Conservation (phyloP, 306 rosid genomes). For the Dryas drummondii region DNA sequence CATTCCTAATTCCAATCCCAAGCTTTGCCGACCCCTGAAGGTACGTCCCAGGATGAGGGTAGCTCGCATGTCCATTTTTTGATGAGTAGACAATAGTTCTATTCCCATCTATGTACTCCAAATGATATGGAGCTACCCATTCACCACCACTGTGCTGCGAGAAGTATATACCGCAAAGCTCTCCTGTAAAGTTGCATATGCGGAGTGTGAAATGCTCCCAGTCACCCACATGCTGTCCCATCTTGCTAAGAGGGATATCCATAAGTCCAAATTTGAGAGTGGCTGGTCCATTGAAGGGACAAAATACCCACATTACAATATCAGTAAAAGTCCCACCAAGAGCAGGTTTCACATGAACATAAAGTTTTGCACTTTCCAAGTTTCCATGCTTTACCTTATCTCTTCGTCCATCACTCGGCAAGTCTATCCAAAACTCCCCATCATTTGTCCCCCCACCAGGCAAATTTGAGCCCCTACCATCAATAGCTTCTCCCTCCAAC, state of each 20-base stretch:
- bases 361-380: slow-evolving; percentile 66
- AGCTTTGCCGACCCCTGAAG: slow-evolving; percentile 55
- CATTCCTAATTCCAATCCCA: slow-evolving; percentile 56
- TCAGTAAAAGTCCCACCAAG: slow-evolving; percentile 85
- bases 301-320: slow-evolving; percentile 89
- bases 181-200: slow-evolving; percentile 51
- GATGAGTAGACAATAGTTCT: slow-evolving; percentile 53
- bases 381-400: slow-evolving; percentile 56
- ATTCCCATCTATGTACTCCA: slow-evolving; percentile 52
- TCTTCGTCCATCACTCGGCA: slow-evolving; percentile 57
- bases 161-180: slow-evolving; percentile 53
- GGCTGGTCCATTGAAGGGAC: slow-evolving; percentile 90
- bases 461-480: slow-evolving; percentile 63
- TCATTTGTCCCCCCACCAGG: slow-evolving; percentile 71
- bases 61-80: slow-evolving; percentile 53
- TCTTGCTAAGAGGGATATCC: slow-evolving; percentile 48
- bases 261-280: slow-evolving; percentile 63
- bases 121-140: slow-evolving; percentile 53
- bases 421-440: slow-evolving; percentile 77
- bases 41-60: slow-evolving; percentile 49
- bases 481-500: slow-evolving; percentile 53
- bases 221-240: slow-evolving; percentile 76
- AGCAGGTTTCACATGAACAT: slow-evolving; percentile 87
- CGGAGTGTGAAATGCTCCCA: slow-evolving; percentile 93
- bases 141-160: slow-evolving; percentile 57